Conservation (phyloP, 805 yeast species). For the Candida xyloterini region DNA sequence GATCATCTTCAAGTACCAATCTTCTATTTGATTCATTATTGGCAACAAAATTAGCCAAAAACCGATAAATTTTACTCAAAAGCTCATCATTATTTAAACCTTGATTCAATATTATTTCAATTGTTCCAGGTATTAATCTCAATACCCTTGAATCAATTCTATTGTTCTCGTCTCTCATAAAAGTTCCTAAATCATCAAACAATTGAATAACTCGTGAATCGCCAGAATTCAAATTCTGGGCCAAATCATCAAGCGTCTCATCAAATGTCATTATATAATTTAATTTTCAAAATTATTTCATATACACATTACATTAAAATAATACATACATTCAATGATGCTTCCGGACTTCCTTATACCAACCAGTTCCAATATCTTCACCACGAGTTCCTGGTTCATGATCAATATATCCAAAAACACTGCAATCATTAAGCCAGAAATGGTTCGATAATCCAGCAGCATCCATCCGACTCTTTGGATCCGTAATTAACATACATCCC, state of each 20-base stretch:
- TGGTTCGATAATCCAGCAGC: conserved; percentile 95
- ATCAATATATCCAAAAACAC: conserved; percentile 75
- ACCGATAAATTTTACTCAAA: conserved; percentile 5
- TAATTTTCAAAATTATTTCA: background rate
- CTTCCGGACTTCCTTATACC: conserved; percentile 65
- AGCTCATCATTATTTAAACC: conserved; percentile 1
- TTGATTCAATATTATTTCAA: background rate
- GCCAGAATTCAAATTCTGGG: background rate
- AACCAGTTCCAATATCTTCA: conserved; percentile 78
- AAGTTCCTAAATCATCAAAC: conserved; percentile 2
- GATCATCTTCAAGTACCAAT: background rate
- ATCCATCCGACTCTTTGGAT: conserved; percentile 83
- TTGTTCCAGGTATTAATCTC: conserved; percentile 4
- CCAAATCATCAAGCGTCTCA: conserved; percentile 1
- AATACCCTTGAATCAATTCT: conserved; percentile 2
- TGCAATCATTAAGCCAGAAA: conserved; percentile 76
- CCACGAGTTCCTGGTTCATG: conserved; percentile 80
- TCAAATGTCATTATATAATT: background rate
- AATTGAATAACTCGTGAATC: background rate
- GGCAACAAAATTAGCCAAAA: conserved; percentile 19
- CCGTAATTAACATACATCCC: conserved; percentile 75
- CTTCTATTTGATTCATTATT: conserved; percentile 12
- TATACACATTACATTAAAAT: conserved; percentile 3
- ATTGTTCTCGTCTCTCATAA: conserved; percentile 2
- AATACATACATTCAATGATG: conserved; percentile 8